A percentile compares a stretch with the other conserved stretches of the same genome.
Conservation (phyloP, 225 moss, liverwort and hornwort genomes). For the Physcomitrium patens region DNA sequence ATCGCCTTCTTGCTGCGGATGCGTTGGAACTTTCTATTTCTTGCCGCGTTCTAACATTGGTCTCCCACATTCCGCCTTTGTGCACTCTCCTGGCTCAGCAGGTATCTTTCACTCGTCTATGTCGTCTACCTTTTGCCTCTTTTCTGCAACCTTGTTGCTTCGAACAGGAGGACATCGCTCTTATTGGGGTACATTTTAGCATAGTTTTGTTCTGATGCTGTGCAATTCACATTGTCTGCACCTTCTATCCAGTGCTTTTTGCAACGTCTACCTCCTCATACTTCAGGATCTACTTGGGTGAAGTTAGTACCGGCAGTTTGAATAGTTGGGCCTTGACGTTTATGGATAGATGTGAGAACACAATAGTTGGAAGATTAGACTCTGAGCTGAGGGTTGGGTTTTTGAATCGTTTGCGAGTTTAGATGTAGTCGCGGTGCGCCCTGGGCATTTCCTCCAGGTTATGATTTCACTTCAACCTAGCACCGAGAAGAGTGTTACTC, state of each 20-base stretch:
- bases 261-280: neutral
- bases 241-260: neutral
- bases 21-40: too few relatives aligned
- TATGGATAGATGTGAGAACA: neutral
- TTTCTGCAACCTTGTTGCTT: conserved; percentile 17
- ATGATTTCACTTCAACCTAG: conserved; percentile 2
- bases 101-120: conserved; percentile 44
- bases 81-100: conserved; percentile 44
- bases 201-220: neutral
- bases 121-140: conserved; percentile 8
- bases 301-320: conserved; percentile 7
- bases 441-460: neutral
- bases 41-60: conserved; percentile 36
- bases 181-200: neutral
- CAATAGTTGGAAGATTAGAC: conserved; percentile 1
- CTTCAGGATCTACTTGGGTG: neutral
- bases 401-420: neutral
- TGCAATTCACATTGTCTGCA: conserved; percentile 29
- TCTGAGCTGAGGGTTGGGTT: neutral
- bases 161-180: conserved; percentile 28
- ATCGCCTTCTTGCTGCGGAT: too few relatives aligned
- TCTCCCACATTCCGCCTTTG: conserved; percentile 49
- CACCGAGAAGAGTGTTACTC: neutral
- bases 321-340: conserved; percentile 6
- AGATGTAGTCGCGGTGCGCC: neutral